Percentiles rank a stretch among this genome's conserved stretches.
Evolutionary conservation across 2,329 filamentous ascomycete species (phyloP).

Genomic region (Aureobasidium sp.): DNA sequence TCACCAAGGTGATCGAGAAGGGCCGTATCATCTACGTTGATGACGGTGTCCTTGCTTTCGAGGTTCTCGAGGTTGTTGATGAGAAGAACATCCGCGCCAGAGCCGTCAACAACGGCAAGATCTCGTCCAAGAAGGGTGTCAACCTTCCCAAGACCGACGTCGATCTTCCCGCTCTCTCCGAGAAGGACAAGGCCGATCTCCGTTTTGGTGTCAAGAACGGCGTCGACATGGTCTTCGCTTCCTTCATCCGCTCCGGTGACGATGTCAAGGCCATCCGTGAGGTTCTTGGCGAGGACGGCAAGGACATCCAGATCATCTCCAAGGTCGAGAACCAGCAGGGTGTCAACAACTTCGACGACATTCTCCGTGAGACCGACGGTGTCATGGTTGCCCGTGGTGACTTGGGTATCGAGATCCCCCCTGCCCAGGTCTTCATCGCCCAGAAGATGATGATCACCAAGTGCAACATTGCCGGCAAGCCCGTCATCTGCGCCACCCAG

Average conservation of each 20-base stretch:
- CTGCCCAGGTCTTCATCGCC: constrained; percentile 95
- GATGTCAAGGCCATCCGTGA: constrained; percentile 90
- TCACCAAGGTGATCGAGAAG: constrained; percentile 89
- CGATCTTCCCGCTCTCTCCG: constrained; percentile 90
- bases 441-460: constrained; percentile 99
- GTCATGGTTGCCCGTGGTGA: constrained; percentile 99
- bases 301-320: constrained; percentile 97
- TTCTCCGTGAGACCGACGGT: constrained; percentile 90
- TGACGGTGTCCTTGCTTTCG: constrained; percentile 93
- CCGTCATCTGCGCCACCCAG: constrained; percentile 96
- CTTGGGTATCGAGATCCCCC: constrained; percentile 95
- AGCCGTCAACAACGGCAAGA: constrained; percentile 95
- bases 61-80: constrained; percentile 80
- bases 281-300: constrained; percentile 83
- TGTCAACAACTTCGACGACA: constrained; percentile 99
- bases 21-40: constrained; percentile 97
- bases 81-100: constrained; percentile 79
- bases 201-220: constrained; percentile 96
- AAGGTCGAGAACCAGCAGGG: constrained; percentile 99
- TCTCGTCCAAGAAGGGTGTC: constrained; percentile 98
- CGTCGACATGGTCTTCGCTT: constrained; percentile 98
- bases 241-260: constrained; percentile 89
- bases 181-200: constrained; percentile 95
- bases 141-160: constrained; percentile 98
- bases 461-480: constrained; percentile 99